These are phyloP conservation scores for Phialophora chinensis DNA, from an alignment of 2,329 filamentous ascomycete genomes.

Conservation along the genomic window DNA sequence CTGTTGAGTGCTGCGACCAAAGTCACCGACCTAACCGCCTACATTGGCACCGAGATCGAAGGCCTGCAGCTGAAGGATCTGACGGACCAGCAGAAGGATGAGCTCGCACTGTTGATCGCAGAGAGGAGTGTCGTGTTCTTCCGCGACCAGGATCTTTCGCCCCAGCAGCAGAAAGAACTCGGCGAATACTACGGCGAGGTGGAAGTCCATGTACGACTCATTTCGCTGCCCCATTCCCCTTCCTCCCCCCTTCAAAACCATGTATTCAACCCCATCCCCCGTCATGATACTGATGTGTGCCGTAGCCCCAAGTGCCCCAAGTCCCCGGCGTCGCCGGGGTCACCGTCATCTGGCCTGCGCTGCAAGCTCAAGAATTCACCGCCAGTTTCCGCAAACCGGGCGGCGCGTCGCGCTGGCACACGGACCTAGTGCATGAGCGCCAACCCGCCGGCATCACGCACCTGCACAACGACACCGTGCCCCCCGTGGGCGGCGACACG, in stretches of 20 bases:
- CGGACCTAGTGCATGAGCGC: constrained; percentile 62
- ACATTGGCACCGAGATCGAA: constrained; percentile 53
- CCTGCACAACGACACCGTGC: constrained; percentile 57
- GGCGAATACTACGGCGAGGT: constrained; percentile 49
- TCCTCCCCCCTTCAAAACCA: constrained; percentile 35
- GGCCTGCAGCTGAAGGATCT: constrained; percentile 58
- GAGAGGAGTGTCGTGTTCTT: constrained; percentile 59
- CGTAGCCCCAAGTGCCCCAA: constrained; percentile 61
- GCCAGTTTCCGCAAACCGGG: constrained; percentile 68
- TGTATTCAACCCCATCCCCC: constrained; percentile 46
- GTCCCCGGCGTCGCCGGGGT: constrained; percentile 55
- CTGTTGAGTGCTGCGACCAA: constrained; percentile 46
- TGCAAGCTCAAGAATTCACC: constrained; percentile 62
- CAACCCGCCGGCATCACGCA: constrained; percentile 62
- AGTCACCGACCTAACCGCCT: constrained; percentile 58
- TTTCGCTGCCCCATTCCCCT: too few relatives aligned
- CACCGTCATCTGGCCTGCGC: constrained; percentile 64
- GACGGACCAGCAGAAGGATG: constrained; percentile 67
- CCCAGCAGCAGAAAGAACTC: constrained; percentile 45
- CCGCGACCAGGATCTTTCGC: constrained; percentile 55
- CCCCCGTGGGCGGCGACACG: constrained; percentile 55
- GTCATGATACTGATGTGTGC: not conserved
- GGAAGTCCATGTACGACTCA: constrained; percentile 53
- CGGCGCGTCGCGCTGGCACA: constrained; percentile 61
- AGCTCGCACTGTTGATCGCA: constrained; percentile 61